Evolutionary conservation across 2,329 filamentous ascomycete genomes (phyloP), one percentile per base, ranked within the genome.

Genomic region (Hypoxylon sp.): DNA sequence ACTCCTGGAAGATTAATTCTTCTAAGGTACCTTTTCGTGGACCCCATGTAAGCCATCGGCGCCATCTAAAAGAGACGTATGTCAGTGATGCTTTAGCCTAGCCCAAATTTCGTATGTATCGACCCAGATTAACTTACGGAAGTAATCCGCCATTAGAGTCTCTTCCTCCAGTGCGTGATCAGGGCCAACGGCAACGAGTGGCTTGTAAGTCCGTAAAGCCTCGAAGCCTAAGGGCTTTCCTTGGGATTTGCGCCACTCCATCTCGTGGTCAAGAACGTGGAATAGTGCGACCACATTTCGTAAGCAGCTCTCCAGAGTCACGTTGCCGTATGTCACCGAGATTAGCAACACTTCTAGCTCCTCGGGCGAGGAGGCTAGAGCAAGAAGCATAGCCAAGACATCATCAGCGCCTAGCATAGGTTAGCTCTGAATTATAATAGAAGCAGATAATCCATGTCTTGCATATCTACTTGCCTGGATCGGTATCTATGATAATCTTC

Each of bases 401-500:
- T 99, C 96, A 81, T 99, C 96, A 73, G 96, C 91, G 69, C 95
- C 94, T 88, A 19, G 14, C 38, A 58, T 5, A 10, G 36, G 28
- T 59, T 53, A 28, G 63, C 73, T 65, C 69, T 32, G 14, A 21
- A 11, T 32, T 34, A 14, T 13, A 5, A n/a, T 36, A 17, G 17
- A 14, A 45, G 28, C 17, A 9, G 32, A 41, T 48, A 17, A 32
- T 38, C 10, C 25, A 9, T 17, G 11, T 45, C 21, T 23, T 11
- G 32, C 19, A 23, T 23, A 4, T 45, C 28, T 25, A 71, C 79
- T 72, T 84, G 93, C 94, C 82, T 72, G 95, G 95, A 78, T 98
- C 96, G 2, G 95, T 98, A 78, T 99, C 96, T 75, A 99, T 96
- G 75, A 99, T 98, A 73, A 99, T 90, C 75, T 87, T 89, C 74